Percentiles rank a stretch among this genome's conserved stretches.
phyloP scores from a whole-genome alignment of 441 rosid genomes.

The Dalechampia spathulata region DNA sequence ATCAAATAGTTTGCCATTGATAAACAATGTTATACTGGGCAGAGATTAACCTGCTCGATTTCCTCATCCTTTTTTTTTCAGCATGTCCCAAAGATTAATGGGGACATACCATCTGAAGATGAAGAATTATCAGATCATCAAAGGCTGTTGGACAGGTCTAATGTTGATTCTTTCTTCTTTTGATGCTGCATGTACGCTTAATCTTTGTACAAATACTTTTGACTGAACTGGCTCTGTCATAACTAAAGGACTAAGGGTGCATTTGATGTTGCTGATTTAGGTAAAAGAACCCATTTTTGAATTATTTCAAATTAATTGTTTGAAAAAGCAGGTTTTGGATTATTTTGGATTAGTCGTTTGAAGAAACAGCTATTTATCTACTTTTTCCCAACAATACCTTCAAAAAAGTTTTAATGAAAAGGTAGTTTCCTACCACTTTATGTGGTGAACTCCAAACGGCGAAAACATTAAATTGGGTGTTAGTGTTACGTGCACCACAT shows the following conservation, averaged over 20 bases:
- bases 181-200: background rate
- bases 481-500: too few species aligned
- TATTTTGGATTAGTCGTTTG: too few species aligned
- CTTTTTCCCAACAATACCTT: too few species aligned
- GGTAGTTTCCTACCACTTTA: too few species aligned
- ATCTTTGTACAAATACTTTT: background rate
- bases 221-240: background rate
- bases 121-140: conserved; percentile 78
- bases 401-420: too few species aligned
- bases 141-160: conserved; percentile 78
- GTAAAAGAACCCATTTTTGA: too few species aligned
- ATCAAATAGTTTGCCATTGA: background rate
- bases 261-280: background rate
- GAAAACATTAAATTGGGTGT: too few species aligned
- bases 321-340: too few species aligned
- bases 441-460: too few species aligned
- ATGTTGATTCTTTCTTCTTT: background rate
- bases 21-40: background rate
- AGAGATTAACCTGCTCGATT: conserved; percentile 5
- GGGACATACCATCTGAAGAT: conserved; percentile 72
- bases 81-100: conserved; percentile 91
- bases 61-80: conserved; percentile 24
- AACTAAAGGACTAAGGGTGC: background rate
- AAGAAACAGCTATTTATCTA: too few species aligned
- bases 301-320: too few species aligned